These are phyloP conservation scores for Aspergillus sp. DNA, from an alignment of 2,329 filamentous ascomycete species.

Conservation along the genomic window DNA sequence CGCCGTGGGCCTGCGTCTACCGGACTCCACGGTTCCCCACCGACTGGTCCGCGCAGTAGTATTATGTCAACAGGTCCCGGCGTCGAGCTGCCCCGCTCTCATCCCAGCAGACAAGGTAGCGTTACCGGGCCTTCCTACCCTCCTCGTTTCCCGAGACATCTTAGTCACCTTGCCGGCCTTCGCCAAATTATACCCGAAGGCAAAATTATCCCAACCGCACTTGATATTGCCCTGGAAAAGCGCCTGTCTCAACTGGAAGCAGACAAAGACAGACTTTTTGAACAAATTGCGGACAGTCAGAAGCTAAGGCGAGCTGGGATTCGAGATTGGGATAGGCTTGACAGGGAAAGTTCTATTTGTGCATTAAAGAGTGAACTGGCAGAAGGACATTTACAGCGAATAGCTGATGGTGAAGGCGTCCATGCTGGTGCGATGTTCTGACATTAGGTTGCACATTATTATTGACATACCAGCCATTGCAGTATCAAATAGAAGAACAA, in stretches of 20 bases:
- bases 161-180: slow-evolving; percentile 43
- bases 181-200: slow-evolving; percentile 46
- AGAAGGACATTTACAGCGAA: slow-evolving; percentile 49
- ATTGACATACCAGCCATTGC: not conserved
- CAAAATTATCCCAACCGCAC: slow-evolving; percentile 37
- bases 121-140: slow-evolving; percentile 38
- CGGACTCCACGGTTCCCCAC: slow-evolving; percentile 36
- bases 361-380: slow-evolving; percentile 51
- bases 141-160: slow-evolving; percentile 39
- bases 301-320: slow-evolving; percentile 43
- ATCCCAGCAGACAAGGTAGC: slow-evolving; percentile 40
- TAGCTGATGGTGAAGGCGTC: slow-evolving; percentile 48
- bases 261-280: slow-evolving; percentile 48
- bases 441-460: not conserved
- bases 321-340: slow-evolving; percentile 51
- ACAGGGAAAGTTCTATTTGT: slow-evolving; percentile 50
- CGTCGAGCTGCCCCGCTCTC: slow-evolving; percentile 37
- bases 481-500: not conserved
- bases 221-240: slow-evolving; percentile 45
- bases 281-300: slow-evolving; percentile 49
- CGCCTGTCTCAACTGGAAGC: slow-evolving; percentile 48
- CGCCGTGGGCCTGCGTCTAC: slow-evolving; percentile 37
- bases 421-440: slow-evolving; percentile 44
- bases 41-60: slow-evolving; percentile 41
- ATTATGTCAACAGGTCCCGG: slow-evolving; percentile 28